Conservation (phyloP, 305 asterid genomes). For the Coffea humblotiana region DNA sequence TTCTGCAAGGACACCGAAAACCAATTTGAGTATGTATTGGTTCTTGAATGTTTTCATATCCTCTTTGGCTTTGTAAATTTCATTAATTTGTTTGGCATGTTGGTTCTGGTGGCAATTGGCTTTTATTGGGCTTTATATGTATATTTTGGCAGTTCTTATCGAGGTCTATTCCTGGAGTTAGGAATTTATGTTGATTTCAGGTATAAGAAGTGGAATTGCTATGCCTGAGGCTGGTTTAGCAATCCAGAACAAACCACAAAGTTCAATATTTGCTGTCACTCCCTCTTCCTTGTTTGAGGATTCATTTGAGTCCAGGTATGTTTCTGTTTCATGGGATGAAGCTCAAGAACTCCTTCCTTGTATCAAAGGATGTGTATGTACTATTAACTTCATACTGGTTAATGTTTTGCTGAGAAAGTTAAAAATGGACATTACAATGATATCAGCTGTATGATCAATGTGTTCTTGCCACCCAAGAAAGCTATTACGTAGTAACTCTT, state of each 20-base stretch:
- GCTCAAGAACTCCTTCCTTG: background rate
- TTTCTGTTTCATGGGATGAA: background rate
- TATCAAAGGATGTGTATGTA: background rate
- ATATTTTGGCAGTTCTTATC: background rate
- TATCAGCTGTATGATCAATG: constrained; percentile 1
- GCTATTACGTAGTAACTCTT: background rate
- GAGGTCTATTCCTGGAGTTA: background rate
- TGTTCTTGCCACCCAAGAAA: background rate
- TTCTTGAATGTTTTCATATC: background rate
- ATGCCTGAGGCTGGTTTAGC: constrained; percentile 23
- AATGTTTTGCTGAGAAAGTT: background rate
- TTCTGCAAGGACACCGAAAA: constrained; percentile 13
- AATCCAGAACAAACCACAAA: constrained; percentile 22
- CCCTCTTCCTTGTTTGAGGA: constrained; percentile 9
- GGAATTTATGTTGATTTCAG: constrained; percentile 14
- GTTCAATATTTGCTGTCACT: constrained; percentile 17
- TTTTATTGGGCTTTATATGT: background rate
- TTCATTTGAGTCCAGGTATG: constrained; percentile 31
- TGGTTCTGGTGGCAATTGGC: background rate
- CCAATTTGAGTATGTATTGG: constrained; percentile 31
- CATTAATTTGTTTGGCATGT: background rate
- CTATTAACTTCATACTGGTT: background rate
- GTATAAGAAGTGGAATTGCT: constrained; percentile 24
- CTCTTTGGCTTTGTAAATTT: background rate
- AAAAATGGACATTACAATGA: background rate